Percentiles rank a stretch among this genome's conserved stretches.
Evolutionary conservation across 2,329 filamentous ascomycete species (phyloP).

Genomic region (Rutstroemia sp.): DNA sequence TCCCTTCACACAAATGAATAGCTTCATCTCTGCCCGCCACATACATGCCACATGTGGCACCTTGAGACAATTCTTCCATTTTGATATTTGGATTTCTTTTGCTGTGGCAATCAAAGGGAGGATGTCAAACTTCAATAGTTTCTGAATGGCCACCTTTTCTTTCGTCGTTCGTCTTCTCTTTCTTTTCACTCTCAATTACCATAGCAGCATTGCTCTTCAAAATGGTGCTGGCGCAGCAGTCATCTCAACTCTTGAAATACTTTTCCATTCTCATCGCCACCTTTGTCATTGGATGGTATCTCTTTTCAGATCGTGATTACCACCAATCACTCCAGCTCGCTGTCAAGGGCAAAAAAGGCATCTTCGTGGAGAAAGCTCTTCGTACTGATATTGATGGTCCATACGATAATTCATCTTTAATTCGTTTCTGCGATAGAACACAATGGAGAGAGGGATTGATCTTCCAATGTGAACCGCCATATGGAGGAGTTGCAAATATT

Average conservation of each 20-base stretch:
- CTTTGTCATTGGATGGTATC: neutral
- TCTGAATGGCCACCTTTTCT: neutral
- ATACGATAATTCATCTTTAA: conserved; percentile 10
- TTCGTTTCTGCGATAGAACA: conserved; percentile 25
- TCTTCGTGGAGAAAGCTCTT: conserved; percentile 13
- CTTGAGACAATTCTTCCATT: neutral
- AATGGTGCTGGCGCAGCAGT: neutral
- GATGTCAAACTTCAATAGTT: too few relatives aligned
- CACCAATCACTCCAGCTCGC: conserved; percentile 1
- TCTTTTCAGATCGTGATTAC: conserved; percentile 5
- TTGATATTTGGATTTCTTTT: too few relatives aligned
- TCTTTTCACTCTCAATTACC: neutral
- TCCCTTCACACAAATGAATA: neutral
- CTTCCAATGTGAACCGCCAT: conserved; percentile 34
- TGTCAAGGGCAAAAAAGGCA: conserved; percentile 3
- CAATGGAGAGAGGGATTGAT: conserved; percentile 31
- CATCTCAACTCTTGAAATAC: conserved; percentile 11
- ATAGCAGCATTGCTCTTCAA: neutral
- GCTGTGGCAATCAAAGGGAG: too few relatives aligned
- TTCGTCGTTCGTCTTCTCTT: neutral
- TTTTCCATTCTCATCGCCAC: neutral
- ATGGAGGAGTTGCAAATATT: conserved; percentile 35
- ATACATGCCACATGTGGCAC: too few relatives aligned
- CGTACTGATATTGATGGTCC: conserved; percentile 19
- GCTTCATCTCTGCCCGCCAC: conserved; percentile 2